These are phyloP conservation scores for Paraphysoderma sedebokerense DNA, from an alignment of 371 early-diverging fungal species.

Conservation along the genomic window DNA sequence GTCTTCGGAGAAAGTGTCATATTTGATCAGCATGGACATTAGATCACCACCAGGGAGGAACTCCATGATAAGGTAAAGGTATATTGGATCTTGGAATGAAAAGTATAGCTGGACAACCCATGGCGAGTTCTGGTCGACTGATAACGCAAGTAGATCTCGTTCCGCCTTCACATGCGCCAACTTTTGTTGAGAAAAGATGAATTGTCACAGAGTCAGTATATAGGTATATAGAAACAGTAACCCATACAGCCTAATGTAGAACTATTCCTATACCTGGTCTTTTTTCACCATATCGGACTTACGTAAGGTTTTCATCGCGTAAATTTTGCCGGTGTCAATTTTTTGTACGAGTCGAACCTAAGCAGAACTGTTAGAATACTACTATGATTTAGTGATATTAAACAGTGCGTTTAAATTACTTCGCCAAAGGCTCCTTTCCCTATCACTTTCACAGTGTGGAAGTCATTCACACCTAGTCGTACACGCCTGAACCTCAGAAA, in stretches of 20 bases:
- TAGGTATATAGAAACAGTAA: not conserved
- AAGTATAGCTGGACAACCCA: slow-evolving; percentile 98
- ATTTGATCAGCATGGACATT: slow-evolving; percentile 95
- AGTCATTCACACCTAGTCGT: slow-evolving; percentile 84
- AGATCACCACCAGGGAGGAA: slow-evolving; percentile 94
- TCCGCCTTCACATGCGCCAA: slow-evolving; percentile 94
- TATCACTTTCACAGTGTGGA: slow-evolving; percentile 93
- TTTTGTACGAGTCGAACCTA: slow-evolving; percentile 89
- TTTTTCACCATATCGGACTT: slow-evolving; percentile 96
- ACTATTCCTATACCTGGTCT: slow-evolving; percentile 50
- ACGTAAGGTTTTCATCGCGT: slow-evolving; percentile 91
- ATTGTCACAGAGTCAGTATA: slow-evolving; percentile 1
- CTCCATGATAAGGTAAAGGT: slow-evolving; percentile 95
- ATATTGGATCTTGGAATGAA: slow-evolving; percentile 89
- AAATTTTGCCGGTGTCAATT: slow-evolving; percentile 88
- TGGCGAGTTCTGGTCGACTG: slow-evolving; percentile 51
- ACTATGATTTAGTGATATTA: not conserved
- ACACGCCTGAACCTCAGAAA: slow-evolving; percentile 81
- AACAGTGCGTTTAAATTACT: slow-evolving; percentile 20
- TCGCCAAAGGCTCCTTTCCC: slow-evolving; percentile 99
- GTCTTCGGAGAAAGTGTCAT: slow-evolving; percentile 88
- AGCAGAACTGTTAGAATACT: not conserved
- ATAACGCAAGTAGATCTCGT: slow-evolving; percentile 91
- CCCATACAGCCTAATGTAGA: not conserved
- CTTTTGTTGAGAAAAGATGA: slow-evolving; percentile 11